phyloP scores from a whole-genome alignment of 176 grass and related monocot species.

The Triticum turgidum region DNA sequence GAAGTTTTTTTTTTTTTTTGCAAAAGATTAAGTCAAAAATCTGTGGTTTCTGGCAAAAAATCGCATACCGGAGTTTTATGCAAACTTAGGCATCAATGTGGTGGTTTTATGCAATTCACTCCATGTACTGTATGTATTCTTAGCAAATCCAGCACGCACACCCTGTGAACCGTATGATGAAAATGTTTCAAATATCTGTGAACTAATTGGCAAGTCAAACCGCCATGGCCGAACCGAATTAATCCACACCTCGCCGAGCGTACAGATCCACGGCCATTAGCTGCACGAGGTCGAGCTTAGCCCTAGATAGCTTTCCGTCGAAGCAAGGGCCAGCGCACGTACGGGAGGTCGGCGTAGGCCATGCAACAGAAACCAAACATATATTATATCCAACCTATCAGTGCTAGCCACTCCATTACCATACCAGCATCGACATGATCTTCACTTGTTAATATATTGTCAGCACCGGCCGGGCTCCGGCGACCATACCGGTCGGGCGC shows the following conservation, averaged over 20 bases:
- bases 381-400: not conserved
- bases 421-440: not conserved
- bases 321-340: not conserved
- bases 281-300: not conserved
- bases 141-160: too few relatives aligned
- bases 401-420: not conserved
- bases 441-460: not conserved
- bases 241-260: not conserved
- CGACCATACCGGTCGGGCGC: slow-evolving; percentile 5
- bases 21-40: too few relatives aligned
- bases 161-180: too few relatives aligned
- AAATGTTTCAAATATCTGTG: not conserved
- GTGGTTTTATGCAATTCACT: too few relatives aligned
- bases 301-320: not conserved
- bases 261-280: not conserved
- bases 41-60: too few relatives aligned
- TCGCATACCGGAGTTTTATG: too few relatives aligned
- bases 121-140: too few relatives aligned
- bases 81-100: too few relatives aligned
- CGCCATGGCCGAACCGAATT: not conserved
- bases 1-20: too few relatives aligned
- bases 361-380: not conserved
- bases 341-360: not conserved
- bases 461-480: not conserved
- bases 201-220: not conserved